These are phyloP conservation scores for Suillus luteus DNA, from an alignment of 768 basidiomycete genomes.

Conservation along the genomic window DNA sequence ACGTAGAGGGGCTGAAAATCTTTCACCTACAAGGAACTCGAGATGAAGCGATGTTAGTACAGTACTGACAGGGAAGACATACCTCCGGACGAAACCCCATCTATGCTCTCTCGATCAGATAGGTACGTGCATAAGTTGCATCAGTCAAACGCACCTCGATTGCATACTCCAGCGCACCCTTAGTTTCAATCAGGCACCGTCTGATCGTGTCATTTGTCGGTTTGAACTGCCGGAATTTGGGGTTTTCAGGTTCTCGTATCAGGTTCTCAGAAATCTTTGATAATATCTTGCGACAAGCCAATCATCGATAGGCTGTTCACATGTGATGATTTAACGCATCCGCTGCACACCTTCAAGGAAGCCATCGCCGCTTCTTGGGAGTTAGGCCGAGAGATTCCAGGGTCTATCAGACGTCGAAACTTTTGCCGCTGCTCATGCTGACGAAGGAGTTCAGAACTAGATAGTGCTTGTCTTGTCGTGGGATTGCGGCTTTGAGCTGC, in stretches of 20 bases:
- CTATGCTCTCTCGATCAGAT: slow-evolving; percentile 38
- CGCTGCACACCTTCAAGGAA: slow-evolving; percentile 57
- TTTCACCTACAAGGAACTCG: slow-evolving; percentile 47
- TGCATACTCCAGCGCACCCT: slow-evolving; percentile 78
- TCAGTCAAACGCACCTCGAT: slow-evolving; percentile 59
- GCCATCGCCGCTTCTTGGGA: slow-evolving; percentile 57
- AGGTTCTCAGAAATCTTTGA: slow-evolving; percentile 73
- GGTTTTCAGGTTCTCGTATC: slow-evolving; percentile 68
- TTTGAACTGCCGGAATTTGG: slow-evolving; percentile 76
- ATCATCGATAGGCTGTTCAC: slow-evolving; percentile 6
- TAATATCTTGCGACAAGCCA: slow-evolving; percentile 50
- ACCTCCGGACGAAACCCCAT: slow-evolving; percentile 78
- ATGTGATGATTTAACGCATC: slow-evolving; percentile 12
- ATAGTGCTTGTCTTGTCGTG: background rate
- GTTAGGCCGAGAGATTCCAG: slow-evolving; percentile 76
- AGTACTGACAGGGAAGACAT: slow-evolving; percentile 16
- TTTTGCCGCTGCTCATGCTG: slow-evolving; percentile 70
- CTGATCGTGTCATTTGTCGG: slow-evolving; percentile 71
- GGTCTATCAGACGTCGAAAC: slow-evolving; percentile 77
- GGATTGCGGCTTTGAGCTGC: slow-evolving; percentile 30
- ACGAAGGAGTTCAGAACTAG: slow-evolving; percentile 27
- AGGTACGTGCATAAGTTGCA: slow-evolving; percentile 11
- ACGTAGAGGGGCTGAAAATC: slow-evolving; percentile 75
- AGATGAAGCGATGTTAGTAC: background rate
- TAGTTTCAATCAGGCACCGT: slow-evolving; percentile 64